Conservation (phyloP, 768 basidiomycete species). For the Pisolithus sp. region DNA sequence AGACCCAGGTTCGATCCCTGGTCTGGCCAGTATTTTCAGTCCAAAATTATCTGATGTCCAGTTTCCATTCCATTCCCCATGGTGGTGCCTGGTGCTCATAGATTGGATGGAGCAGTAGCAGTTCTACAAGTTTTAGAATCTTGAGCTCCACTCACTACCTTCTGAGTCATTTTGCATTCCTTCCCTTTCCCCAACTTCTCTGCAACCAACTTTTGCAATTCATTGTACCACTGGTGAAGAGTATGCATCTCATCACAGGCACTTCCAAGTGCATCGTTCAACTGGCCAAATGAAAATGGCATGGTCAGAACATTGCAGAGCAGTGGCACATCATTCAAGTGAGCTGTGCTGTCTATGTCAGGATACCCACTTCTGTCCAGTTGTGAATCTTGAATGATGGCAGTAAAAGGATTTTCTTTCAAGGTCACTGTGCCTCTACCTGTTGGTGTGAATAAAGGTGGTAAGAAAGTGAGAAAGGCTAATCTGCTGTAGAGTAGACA, state of each 20-base stretch:
- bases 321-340: not conserved
- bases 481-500: too few relatives aligned
- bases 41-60: not conserved
- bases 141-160: not conserved
- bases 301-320: not conserved
- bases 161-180: not conserved
- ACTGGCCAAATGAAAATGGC: conserved; percentile 19
- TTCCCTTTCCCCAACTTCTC: conserved; percentile 5
- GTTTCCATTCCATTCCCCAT: not conserved
- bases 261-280: conserved; percentile 18
- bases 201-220: conserved; percentile 14
- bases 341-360: not conserved
- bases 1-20: too few relatives aligned
- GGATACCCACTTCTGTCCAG: not conserved
- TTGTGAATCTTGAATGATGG: not conserved
- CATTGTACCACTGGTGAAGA: conserved; percentile 21
- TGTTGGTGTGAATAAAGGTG: too few relatives aligned
- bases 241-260: conserved; percentile 20
- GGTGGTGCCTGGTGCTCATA: not conserved
- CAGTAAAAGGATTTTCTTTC: not conserved
- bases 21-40: too few relatives aligned
- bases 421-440: too few relatives aligned
- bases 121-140: too few relatives aligned
- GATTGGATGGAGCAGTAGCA: not conserved
- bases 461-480: too few relatives aligned